Percentiles rank a stretch among this genome's conserved stretches.
phyloP scores from a whole-genome alignment of 2,329 filamentous ascomycete species.

The Trichoderma atrobrunneum region DNA sequence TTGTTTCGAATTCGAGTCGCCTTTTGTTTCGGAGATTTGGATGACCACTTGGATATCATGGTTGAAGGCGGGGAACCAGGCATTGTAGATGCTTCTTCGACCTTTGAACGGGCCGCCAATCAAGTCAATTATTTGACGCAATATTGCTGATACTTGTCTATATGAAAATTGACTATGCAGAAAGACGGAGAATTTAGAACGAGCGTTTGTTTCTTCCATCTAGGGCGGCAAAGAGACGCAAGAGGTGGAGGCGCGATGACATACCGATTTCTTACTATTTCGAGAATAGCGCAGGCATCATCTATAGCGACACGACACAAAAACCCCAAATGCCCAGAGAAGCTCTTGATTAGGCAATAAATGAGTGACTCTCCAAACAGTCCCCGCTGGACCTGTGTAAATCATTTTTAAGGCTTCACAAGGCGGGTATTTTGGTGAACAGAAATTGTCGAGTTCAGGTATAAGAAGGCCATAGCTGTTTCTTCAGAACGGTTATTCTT shows the following conservation, averaged over 20 bases:
- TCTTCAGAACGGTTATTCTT: too few relatives aligned
- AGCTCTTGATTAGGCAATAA: background rate
- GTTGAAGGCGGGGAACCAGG: background rate
- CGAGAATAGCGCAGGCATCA: background rate
- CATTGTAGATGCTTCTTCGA: background rate
- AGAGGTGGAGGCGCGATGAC: background rate
- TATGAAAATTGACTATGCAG: background rate
- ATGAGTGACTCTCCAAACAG: background rate
- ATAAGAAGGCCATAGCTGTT: background rate
- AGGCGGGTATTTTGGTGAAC: background rate
- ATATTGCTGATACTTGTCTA: background rate
- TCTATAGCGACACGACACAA: too few relatives aligned
- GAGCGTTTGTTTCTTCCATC: background rate
- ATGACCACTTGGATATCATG: conserved; percentile 6
- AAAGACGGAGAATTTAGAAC: background rate
- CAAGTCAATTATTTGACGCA: background rate
- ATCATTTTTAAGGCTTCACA: background rate
- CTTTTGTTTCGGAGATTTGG: conserved; percentile 31
- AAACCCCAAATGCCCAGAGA: background rate
- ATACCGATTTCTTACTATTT: background rate
- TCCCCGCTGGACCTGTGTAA: background rate
- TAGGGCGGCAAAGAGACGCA: background rate
- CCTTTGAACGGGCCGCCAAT: background rate
- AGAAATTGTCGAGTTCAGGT: background rate
- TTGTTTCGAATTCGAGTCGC: conserved; percentile 47